Percentiles rank a stretch among this genome's conserved stretches.
phyloP scores from a whole-genome alignment of 176 grass and related monocot species.

The Metroxylon sagu region DNA sequence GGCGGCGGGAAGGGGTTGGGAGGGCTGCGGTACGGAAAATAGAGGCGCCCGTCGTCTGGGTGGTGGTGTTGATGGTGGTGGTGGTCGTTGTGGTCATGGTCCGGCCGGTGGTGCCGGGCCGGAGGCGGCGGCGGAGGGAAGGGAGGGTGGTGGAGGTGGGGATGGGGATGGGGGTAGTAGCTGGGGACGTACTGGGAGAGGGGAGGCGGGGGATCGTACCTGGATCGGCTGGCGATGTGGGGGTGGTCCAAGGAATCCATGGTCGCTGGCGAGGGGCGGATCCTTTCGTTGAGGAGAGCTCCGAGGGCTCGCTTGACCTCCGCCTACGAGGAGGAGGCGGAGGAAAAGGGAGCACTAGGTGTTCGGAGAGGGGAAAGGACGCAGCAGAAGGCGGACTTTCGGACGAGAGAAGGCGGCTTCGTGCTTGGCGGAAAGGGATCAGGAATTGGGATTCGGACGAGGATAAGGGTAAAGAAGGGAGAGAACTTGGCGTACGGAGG shows the following conservation, averaged over 20 bases:
- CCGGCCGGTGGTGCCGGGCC: background rate
- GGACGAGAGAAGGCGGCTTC: too few species aligned
- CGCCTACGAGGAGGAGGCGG: too few species aligned
- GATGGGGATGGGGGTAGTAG: slow-evolving; percentile 3
- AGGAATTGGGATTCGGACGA: too few species aligned
- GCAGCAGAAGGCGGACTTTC: too few species aligned
- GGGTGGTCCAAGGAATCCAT: background rate
- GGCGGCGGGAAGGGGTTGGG: slow-evolving; percentile 17
- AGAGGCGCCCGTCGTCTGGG: background rate
- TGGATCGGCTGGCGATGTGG: slow-evolving; percentile 22
- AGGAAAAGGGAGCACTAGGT: too few species aligned
- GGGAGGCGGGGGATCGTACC: slow-evolving; percentile 27
- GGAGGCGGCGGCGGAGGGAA: slow-evolving; percentile 4
- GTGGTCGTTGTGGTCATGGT: slow-evolving; percentile 14
- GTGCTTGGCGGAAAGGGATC: too few species aligned
- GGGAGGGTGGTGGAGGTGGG: slow-evolving; percentile 13
- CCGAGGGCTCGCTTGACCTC: too few species aligned
- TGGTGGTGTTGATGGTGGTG: background rate
- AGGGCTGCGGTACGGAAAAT: background rate
- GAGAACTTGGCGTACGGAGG: too few species aligned
- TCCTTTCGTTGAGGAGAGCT: too few species aligned
- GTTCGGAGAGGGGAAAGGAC: too few species aligned
- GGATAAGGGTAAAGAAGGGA: too few species aligned
- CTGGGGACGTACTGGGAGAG: slow-evolving; percentile 4
- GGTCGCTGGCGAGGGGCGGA: background rate